Evolutionary conservation across 2,329 filamentous ascomycete genomes (phyloP), one percentile per base, ranked within the genome.

Genomic region (Diplodia sapinea): DNA sequence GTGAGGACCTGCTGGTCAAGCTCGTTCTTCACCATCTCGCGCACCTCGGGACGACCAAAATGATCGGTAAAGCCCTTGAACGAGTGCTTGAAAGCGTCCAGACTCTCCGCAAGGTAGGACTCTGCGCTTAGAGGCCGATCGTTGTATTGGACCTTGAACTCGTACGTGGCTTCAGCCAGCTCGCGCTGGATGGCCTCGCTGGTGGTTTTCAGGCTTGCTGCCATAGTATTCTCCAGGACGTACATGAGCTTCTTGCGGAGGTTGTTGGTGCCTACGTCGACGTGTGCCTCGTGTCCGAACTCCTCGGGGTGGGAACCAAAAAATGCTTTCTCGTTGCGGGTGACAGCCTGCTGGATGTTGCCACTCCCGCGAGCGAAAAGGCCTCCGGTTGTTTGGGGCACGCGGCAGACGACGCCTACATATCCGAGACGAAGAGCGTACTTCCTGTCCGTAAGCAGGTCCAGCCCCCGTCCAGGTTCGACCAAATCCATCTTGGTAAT

Each of bases 71-170:
- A 97, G 72, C 91, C 90, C 77, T 97, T 97, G 82, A 99, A 99
- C 0, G 93, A 92, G 79, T 98, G 96, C 80, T 99, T 99, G 85
- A 99, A 98, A 23, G 90, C 89, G 78, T 99, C 95, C 3, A 99
- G 83, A 72, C 92, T 96, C 78, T 98, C 95, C 1, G 95, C 95
- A 49, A 99, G 86, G 76, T 99, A 99, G 4, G 94, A 97, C 77
- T 99, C 95, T 1, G 95, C 95, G 62, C 93, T 97, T 43, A 99
- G 83, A 1, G 94, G 93, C 7, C 95, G 89, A 77, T 99, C 95
- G 75, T 99, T 99, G 81, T 99, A 99, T 78, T 99, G 96, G 5
- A 99, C 95, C 78, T 99, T 99, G 85, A 97, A 99, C 79, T 99
- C 94, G 76, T 99, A 99, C 0, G 92, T 94, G 3, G 95, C 94